Base-by-base conservation (phyloP, 768 basidiomycete genomes). In the Suillus decipiens region DNA sequence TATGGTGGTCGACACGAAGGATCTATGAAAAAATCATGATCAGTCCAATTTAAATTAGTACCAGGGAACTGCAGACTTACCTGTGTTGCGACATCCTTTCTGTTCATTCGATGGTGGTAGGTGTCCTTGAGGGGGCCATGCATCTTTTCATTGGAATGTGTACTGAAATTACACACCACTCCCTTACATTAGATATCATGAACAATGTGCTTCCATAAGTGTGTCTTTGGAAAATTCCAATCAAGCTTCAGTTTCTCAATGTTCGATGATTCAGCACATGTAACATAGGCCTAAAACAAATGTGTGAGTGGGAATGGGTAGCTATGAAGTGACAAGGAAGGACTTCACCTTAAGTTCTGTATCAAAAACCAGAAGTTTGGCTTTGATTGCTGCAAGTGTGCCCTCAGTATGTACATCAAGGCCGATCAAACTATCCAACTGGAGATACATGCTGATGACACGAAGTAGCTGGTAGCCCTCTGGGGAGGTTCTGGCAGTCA, bases 221-320 rank as follows among this genome's bases (percentile, higher is more conserved):
- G 79, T 0, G 63, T 56, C 64, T 81, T 81, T 0, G 75, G 76
- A 55, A 79, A 79, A 28, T 77, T 60, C 74, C 75, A 78, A 12
- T 71, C 62, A 11, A 66, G 58, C 67, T 76, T 77, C 63, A 68
- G 37, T 11, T 45, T 60, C 28, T 56, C 15, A 15, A 51, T 31
- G 11, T 43, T 31, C n/a, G 48, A 56, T 45, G 33, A 3, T 36
- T 37, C 7, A 0, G 17, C 54, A 8, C 55, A 57, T 48, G 17
- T 1, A 28, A 62, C 39, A n/a, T 61, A 63, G 33, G 57, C 57
- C 45, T 31, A 53, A 31, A 56, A 50, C 5, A 3, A 22, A 61
- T 41, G 28, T 51, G 33, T 50, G 12, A 28, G 14, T 43, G 17
- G 24, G 19, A 28, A 24, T 43, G 22, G 28, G 24, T 24, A 47